Conservation (phyloP, 2,329 filamentous ascomycete species). For the Xylariales sp. region DNA sequence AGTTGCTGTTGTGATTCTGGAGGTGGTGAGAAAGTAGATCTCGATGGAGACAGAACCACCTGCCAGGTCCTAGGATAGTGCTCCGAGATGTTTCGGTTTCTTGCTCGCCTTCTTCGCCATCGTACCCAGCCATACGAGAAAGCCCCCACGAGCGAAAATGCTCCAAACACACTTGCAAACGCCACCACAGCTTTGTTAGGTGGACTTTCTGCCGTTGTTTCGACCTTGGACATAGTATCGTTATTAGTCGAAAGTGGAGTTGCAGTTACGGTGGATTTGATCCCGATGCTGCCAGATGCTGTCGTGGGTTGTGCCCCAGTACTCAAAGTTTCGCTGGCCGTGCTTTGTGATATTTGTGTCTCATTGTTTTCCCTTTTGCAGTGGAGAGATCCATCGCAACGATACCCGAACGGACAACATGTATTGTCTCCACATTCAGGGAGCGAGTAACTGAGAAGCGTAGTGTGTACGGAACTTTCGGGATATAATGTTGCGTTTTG, state of each 20-base stretch:
- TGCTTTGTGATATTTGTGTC: neutral
- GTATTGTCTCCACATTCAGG: conserved; percentile 7
- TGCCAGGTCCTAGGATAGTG: neutral
- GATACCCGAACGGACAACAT: conserved; percentile 16
- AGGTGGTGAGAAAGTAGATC: neutral
- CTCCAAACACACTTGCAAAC: neutral
- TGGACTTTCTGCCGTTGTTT: neutral
- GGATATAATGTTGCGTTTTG: conserved; percentile 11
- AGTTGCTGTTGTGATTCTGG: neutral
- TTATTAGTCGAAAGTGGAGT: neutral
- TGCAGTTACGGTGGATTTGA: neutral
- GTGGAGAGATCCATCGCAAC: conserved; percentile 3
- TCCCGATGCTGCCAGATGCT: neutral
- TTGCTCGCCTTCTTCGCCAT: neutral
- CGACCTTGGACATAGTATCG: neutral
- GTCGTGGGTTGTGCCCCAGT: neutral
- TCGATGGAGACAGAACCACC: neutral
- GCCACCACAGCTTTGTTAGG: conserved; percentile 2
- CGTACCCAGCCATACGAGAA: neutral
- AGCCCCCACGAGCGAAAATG: conserved; percentile 1
- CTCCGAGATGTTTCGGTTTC: neutral
- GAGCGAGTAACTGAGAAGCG: conserved; percentile 7
- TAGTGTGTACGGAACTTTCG: conserved; percentile 8
- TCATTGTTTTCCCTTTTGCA: conserved; percentile 2
- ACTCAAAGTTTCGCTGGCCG: neutral